Evolutionary conservation across 495 filamentous ascomycete genomes (phyloP), one percentile per base, ranked within the genome.

Genomic region (Daldinia grandis): DNA sequence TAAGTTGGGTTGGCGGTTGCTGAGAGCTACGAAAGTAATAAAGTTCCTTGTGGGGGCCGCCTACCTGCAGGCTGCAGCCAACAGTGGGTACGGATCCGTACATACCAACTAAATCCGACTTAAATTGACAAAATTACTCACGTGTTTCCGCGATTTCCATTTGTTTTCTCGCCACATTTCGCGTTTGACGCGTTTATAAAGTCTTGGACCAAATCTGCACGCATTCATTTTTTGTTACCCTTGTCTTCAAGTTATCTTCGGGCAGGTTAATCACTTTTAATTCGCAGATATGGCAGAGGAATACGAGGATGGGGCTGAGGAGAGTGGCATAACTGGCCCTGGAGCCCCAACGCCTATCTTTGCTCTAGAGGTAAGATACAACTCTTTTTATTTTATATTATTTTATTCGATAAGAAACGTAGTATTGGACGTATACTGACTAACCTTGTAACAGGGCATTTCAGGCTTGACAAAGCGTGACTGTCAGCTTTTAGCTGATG

Each of bases 311-410:
- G 69, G 74, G 49, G 74, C 69, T 40, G 86, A 86, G 51, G 84
- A 86, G 3, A 62, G 76, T n/a, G 82, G 82, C 55, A 73, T 76
- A 58, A 89, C 90, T 44, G 94, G 93, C 28, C 95, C 96, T 66
- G 95, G 95, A 71, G 95, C 96, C 19, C 95, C 95, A 12, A 98
- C 93, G 53, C 95, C 95, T n/a, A 87, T 99, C 33, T 80, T 83
- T 47, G 89, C 90, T 17, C 83, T 99, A n/a, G 95, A 98, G 86
- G 94, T 97, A 84, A 63, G 80, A 31, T 21, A 37, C 21, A 4
- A 28, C 19, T 15, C 17, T 19, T 42, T 55, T 17, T n/a, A n/a
- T n/a, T n/a, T n/a, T n/a, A n/a, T n/a, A n/a, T n/a, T n/a, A n/a
- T n/a, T n/a, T n/a, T n/a, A n/a, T n/a, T n/a, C n/a, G n/a, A n/a